These are phyloP conservation scores for Encephalitozoon romaleae DNA, from an alignment of 371 early-diverging fungal genomes.

Conservation along the genomic window DNA sequence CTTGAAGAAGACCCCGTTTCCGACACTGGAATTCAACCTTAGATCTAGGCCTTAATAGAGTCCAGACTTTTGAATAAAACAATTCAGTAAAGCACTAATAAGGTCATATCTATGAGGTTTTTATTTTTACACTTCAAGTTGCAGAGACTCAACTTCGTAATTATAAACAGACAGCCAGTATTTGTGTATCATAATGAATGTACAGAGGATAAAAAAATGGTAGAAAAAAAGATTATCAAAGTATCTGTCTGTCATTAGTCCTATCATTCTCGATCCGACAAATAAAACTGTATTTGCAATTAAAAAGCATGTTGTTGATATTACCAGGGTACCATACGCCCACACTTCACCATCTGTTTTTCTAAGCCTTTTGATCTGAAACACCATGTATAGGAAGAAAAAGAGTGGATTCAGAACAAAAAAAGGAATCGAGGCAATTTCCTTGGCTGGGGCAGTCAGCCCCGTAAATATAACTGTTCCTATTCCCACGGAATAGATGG, in stretches of 20 bases:
- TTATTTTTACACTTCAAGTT: conserved; percentile 21
- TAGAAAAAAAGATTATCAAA: conserved; percentile 52
- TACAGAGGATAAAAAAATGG: conserved; percentile 36
- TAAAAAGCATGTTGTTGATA: conserved; percentile 30
- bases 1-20: neutral
- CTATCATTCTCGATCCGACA: conserved; percentile 34
- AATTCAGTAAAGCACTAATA: neutral
- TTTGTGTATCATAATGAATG: conserved; percentile 55
- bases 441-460: neutral
- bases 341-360: conserved; percentile 48
- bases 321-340: conserved; percentile 49
- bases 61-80: neutral
- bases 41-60: neutral
- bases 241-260: conserved; percentile 37
- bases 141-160: conserved; percentile 52
- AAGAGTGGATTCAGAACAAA: conserved; percentile 27
- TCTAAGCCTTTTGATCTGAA: conserved; percentile 37
- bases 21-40: neutral
- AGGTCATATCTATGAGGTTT: neutral
- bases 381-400: conserved; percentile 20
- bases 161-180: conserved; percentile 55
- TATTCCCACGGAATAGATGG: conserved; percentile 22
- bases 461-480: conserved; percentile 6
- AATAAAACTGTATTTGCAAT: conserved; percentile 8
- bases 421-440: neutral